phyloP scores from a whole-genome alignment of 129 eudicot genomes.

The Dittrichia graveolens region DNA sequence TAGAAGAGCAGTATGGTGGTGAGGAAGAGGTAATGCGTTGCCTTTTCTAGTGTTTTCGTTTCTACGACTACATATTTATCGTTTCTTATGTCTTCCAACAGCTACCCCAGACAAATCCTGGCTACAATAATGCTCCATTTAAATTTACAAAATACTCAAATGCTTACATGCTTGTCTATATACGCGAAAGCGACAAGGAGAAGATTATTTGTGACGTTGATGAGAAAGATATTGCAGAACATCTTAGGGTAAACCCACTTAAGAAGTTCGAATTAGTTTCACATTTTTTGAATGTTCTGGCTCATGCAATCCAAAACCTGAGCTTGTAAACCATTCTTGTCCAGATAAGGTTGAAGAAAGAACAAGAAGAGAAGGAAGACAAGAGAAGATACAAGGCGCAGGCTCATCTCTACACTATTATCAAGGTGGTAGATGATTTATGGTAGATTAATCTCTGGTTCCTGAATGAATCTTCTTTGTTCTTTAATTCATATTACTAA shows the following conservation, averaged over 20 bases:
- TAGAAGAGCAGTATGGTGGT: slow-evolving; percentile 98
- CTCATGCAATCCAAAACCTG: slow-evolving; percentile 18
- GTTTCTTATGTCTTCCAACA: slow-evolving; percentile 40
- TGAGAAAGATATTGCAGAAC: slow-evolving; percentile 94
- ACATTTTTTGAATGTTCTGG: slow-evolving; percentile 17
- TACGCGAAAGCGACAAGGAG: slow-evolving; percentile 92
- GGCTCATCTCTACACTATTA: slow-evolving; percentile 95
- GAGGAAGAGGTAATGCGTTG: slow-evolving; percentile 77
- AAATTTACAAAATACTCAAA: slow-evolving; percentile 93
- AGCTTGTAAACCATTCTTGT: slow-evolving; percentile 22
- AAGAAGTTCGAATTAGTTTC: neutral
- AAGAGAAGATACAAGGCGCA: slow-evolving; percentile 88
- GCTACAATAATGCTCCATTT: slow-evolving; percentile 80
- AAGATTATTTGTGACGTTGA: slow-evolving; percentile 90
- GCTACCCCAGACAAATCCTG: slow-evolving; percentile 97
- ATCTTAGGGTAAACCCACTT: slow-evolving; percentile 66
- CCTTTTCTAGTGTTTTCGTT: slow-evolving; percentile 14
- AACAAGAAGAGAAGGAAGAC: slow-evolving; percentile 92
- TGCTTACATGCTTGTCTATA: slow-evolving; percentile 97
- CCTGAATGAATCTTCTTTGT: neutral
- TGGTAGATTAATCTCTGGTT: slow-evolving; percentile 29
- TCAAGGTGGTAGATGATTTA: slow-evolving; percentile 60
- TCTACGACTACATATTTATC: slow-evolving; percentile 10
- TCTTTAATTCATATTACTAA: slow-evolving; percentile 21
- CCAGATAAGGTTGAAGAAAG: slow-evolving; percentile 88